Evolutionary conservation across 768 basidiomycete species (phyloP), one percentile per base, ranked within the genome.

Genomic region (Fomitopsis serialis): DNA sequence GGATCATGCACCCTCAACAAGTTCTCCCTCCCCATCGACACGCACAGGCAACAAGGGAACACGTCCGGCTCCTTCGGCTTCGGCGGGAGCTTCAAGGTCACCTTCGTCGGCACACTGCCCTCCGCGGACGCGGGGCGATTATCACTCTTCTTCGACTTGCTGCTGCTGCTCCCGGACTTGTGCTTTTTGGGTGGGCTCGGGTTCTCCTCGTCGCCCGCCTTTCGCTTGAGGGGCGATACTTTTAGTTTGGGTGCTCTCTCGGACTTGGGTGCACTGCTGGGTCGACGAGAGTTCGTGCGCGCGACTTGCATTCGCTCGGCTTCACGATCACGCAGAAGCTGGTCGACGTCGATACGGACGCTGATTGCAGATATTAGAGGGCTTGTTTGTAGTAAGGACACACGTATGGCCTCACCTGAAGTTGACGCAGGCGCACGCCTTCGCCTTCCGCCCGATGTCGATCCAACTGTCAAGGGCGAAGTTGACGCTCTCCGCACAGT

Each of bases 401-500:
- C 6, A 6, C 29, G 29, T 5, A 11, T 40, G 12, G 3, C 44
- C 68, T 21, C 59, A 87, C 89, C 89, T 92, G 64, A 85, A 84
- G 48, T 72, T 65, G n/a, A 89, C 76, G 62, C 89, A 91, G 61
- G 80, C 72, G 60, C 90, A 92, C 3, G 75, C 82, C 56, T 84
- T 83, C 7, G 96, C 95, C 52, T 78, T 80, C 53, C 90, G 76
- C 1, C 94, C 96, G 19, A 95, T 69, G 40, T 94, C 92, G 5
- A 98, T 70, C 95, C 95, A 98, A 58, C 88, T 90, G 42, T 97
- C 91, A 24, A 97, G 74, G 0, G 96, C 96, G 65, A 98, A 98
- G 66, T 98, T 98, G 63, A 97, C 92, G 58, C 90, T 92, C 70
- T 98, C 96, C 1, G 96, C 96, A 61, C 94, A 97, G 63, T 98